Base-by-base conservation (phyloP, 306 rosid species). In the Cucurbita pepo region DNA sequence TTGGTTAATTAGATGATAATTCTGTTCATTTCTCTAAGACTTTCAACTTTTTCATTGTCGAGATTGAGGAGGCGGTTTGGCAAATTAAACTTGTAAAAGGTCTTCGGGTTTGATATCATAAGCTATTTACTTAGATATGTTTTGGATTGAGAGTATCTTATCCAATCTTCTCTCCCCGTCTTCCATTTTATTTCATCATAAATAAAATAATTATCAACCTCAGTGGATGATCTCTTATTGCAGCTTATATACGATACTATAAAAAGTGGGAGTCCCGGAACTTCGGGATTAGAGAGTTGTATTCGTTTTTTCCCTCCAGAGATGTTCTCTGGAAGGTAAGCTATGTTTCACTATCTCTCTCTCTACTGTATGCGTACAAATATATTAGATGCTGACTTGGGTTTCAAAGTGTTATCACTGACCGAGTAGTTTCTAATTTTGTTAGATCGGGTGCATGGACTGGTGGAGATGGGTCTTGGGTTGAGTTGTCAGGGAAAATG, bases 401-500 rank as follows among this genome's bases (percentile, higher is more conserved):
- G 43, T 48, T 67, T 14, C 43, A 5, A 67, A 67, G 34, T 67
- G 18, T 12, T 67, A 47, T 47, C 73, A 45, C 66, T 57, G 74
- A 62, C 55, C 40, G 67, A 66, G 48, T 63, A 25, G 48, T 72
- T 38, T 62, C 50, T 64, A 43, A 25, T 83, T 75, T 62, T 76
- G 60, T 62, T 76, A 93, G 98, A 76, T 85, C 94, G 87, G 97
- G 98, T 62, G 81, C 94, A 71, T 90, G 96, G 98, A 83, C 89
- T 3, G 98, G 97, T 38, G 97, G 91, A 45, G 84, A 87, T 85
- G 98, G 98, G 69, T 84, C 89, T 56, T 93, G 98, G 98, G 91
- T 93, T 75, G 98, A 93, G 80, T 77, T 93, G 61, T 93, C 98
- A 1, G 98, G 98, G 40, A 93, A 93, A 87, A 93, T 93, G 98